Evolutionary conservation across 2,329 filamentous ascomycete genomes (phyloP), one percentile per base, ranked within the genome.

Genomic region (Orbilia blumenaviensis): DNA sequence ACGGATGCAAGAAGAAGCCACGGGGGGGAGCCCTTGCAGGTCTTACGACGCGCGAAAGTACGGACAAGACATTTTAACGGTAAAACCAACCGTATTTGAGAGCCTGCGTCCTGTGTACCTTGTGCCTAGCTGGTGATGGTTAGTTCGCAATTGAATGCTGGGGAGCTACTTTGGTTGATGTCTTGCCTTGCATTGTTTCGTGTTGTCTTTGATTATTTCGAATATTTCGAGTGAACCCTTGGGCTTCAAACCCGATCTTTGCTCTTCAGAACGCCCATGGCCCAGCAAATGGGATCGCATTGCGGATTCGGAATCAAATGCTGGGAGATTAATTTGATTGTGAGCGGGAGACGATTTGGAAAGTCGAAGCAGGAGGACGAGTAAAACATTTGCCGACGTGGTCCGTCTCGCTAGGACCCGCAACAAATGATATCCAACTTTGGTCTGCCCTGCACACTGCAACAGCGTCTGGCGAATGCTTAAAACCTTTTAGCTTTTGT

Each of bases 301-400:
- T 56, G 71, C 63, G 61, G 41, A n/a, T 27, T 23, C 9, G 10
- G 12, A n/a, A n/a, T n/a, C n/a, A n/a, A n/a, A n/a, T n/a, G 18
- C 16, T 41, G 42, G 21, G 34, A 8, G 27, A 34, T n/a, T 56
- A 21, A 5, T 52, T 52, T 34, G 46, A 62, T 63, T 60, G 48
- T 12, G 23, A 54, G 25, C 8, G 12, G n/a, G 46, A 32, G 38
- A 42, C 32, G 42, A 73, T 73, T 66, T 1, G 71, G 71, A 56
- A 75, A 67, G 71, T 68, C 63, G 63, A 75, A 8, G 71, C 67
- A 66, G 38, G 14, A 32, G 52, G 68, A 66, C 66, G 54, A 48
- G 56, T 75, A 67, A 68, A 75, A 75, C 71, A 75, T 66, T 58
- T 75, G 63, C 62, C 71, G 71, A 75, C 71, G 71, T 75, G 71